A percentile compares a stretch with the other conserved stretches of the same genome.
Evolutionary conservation across 768 basidiomycete genomes (phyloP).

Genomic region (Paxillus involutus): DNA sequence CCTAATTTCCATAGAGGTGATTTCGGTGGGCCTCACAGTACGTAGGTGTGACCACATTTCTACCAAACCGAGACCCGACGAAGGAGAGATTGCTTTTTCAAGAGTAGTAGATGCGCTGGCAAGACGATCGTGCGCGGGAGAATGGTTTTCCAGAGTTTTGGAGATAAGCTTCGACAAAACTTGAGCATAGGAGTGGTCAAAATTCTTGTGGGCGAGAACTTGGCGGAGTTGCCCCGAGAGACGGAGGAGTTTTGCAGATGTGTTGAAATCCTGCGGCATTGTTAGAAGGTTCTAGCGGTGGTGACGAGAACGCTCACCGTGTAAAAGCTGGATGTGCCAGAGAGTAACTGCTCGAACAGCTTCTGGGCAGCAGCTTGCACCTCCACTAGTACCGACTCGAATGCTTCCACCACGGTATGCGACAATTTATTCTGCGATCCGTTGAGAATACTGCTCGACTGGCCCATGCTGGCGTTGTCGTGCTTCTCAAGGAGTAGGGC

Average conservation of each 20-base stretch:
- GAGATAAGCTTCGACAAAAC: constrained; percentile 57
- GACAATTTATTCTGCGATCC: constrained; percentile 6
- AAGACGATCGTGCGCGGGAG: constrained; percentile 35
- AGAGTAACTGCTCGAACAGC: constrained; percentile 21
- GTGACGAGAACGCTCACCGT: constrained; percentile 24
- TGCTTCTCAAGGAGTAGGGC: constrained; percentile 38
- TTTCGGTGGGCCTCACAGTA: constrained; percentile 10
- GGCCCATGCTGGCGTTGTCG: constrained; percentile 11
- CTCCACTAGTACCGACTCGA: constrained; percentile 25
- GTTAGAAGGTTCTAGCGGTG: not conserved
- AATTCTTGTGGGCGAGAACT: constrained; percentile 34
- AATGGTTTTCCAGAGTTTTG: constrained; percentile 37
- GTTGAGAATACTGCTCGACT: not conserved
- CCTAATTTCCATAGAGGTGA: constrained; percentile 19
- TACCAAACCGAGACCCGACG: constrained; percentile 70
- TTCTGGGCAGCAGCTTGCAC: constrained; percentile 12
- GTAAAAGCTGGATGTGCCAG: not conserved
- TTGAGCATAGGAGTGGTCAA: constrained; percentile 70
- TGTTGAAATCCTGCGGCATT: constrained; percentile 31
- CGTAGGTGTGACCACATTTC: constrained; percentile 66
- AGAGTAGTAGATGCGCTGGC: constrained; percentile 38
- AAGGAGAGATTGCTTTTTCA: constrained; percentile 50
- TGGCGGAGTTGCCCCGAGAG: constrained; percentile 45
- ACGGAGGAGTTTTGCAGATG: constrained; percentile 37
- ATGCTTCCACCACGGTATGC: constrained; percentile 12